Percentiles rank a stretch among this genome's conserved stretches.
These are phyloP conservation scores for Aureobasidium lini DNA, from an alignment of 2,329 filamentous ascomycete species.

Conservation along the genomic window DNA sequence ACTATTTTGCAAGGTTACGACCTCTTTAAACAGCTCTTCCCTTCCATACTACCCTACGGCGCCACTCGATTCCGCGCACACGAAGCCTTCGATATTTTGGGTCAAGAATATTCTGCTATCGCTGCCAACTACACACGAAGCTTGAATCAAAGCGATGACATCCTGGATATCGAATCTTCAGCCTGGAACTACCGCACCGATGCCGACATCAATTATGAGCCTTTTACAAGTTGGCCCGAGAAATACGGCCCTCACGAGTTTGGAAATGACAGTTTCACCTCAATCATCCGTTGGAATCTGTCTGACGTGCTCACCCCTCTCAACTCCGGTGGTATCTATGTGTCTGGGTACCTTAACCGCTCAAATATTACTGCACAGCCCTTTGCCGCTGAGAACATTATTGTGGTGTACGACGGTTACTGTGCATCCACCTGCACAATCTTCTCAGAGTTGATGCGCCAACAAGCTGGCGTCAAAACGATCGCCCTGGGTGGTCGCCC, in stretches of 20 bases:
- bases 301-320: slow-evolving; percentile 35
- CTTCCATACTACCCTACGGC: slow-evolving; percentile 42
- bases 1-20: slow-evolving; percentile 54
- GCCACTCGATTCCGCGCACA: slow-evolving; percentile 45
- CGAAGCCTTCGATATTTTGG: slow-evolving; percentile 38
- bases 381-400: slow-evolving; percentile 51
- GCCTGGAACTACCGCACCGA: slow-evolving; percentile 43
- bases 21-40: slow-evolving; percentile 53
- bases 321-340: slow-evolving; percentile 28
- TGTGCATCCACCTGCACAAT: slow-evolving; percentile 42
- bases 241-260: slow-evolving; percentile 37
- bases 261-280: slow-evolving; percentile 50
- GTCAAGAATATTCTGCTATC: slow-evolving; percentile 32
- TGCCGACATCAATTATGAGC: slow-evolving; percentile 41
- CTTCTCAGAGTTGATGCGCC: slow-evolving; percentile 38
- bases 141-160: slow-evolving; percentile 32
- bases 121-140: slow-evolving; percentile 27
- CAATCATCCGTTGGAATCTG: slow-evolving; percentile 47
- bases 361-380: slow-evolving; percentile 41
- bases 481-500: slow-evolving; percentile 38
- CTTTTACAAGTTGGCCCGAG: slow-evolving; percentile 40
- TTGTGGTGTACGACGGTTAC: slow-evolving; percentile 42
- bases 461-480: slow-evolving; percentile 36
- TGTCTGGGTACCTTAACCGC: slow-evolving; percentile 45
- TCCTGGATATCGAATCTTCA: slow-evolving; percentile 32